Percentiles rank a stretch among this genome's conserved stretches.
These are phyloP conservation scores for Solanum sejunctum DNA, from an alignment of 257 asterid genomes.

Conservation along the genomic window DNA sequence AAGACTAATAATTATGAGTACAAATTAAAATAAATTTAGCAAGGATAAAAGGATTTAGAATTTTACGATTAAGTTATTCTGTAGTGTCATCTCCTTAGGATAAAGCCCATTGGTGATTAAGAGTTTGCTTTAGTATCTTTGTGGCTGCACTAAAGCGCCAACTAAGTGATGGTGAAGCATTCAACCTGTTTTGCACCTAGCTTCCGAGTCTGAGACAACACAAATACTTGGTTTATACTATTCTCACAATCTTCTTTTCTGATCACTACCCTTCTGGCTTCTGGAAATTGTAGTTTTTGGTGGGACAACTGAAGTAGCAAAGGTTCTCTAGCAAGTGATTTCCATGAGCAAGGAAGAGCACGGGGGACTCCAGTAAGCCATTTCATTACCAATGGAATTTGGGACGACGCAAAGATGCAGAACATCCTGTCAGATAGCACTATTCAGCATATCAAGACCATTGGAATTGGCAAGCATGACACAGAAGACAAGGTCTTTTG, in stretches of 20 bases:
- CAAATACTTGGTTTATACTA: neutral
- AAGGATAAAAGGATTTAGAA: neutral
- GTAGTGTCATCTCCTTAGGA: neutral
- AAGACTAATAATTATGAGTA: neutral
- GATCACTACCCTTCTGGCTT: neutral
- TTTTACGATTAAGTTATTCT: neutral
- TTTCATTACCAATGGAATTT: neutral
- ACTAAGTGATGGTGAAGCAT: neutral
- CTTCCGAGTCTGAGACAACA: neutral
- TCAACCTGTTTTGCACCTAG: neutral
- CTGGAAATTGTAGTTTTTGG: neutral
- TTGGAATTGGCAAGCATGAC: neutral
- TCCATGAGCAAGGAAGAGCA: neutral
- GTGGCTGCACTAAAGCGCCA: neutral
- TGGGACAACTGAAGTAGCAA: neutral
- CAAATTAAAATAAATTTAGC: neutral
- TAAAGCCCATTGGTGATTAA: neutral
- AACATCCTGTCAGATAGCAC: neutral
- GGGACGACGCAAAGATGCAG: neutral
- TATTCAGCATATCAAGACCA: neutral
- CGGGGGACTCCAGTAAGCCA: neutral
- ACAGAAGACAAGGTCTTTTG: neutral
- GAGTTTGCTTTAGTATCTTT: neutral
- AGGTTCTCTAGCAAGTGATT: neutral
- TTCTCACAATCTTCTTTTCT: neutral